Percentiles rank a stretch among this genome's conserved stretches.
phyloP scores from a whole-genome alignment of 108 stramenopile species.

The Aurantiochytrium sp. region DNA sequence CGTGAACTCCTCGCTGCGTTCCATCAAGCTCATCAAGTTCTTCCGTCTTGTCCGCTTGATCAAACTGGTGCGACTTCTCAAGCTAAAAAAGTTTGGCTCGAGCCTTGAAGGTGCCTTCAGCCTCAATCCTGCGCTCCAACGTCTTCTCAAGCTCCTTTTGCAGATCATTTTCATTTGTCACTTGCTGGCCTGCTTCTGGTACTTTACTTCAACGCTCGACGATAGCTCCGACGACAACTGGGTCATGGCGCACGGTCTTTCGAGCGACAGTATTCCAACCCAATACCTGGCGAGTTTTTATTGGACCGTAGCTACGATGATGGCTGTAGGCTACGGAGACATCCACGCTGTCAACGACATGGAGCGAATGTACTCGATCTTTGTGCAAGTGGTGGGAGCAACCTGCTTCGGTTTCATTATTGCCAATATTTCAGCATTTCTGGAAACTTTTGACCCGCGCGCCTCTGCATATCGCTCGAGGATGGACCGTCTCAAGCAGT shows the following conservation, averaged over 20 bases:
- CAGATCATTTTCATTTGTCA: neutral
- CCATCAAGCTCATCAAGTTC: slow-evolving; percentile 36
- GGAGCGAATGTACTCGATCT: slow-evolving; percentile 32
- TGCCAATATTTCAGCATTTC: slow-evolving; percentile 30
- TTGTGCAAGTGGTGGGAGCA: slow-evolving; percentile 38
- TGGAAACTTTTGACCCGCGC: slow-evolving; percentile 28
- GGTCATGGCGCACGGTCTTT: neutral
- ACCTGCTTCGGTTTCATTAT: slow-evolving; percentile 40
- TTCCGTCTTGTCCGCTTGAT: slow-evolving; percentile 32
- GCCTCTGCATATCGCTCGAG: neutral
- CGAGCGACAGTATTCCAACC: neutral
- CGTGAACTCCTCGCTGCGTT: neutral
- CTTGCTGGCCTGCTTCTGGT: neutral
- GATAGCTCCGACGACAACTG: neutral
- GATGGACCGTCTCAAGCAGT: slow-evolving; percentile 40
- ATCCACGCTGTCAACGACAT: slow-evolving; percentile 29
- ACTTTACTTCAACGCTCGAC: neutral
- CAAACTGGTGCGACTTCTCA: slow-evolving; percentile 36
- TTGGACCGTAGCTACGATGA: slow-evolving; percentile 51
- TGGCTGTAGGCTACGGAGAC: slow-evolving; percentile 54
- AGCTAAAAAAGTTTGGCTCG: slow-evolving; percentile 19
- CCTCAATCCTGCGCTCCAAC: neutral
- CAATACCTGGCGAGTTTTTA: slow-evolving; percentile 47
- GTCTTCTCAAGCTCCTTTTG: neutral
- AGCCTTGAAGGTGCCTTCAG: neutral